A percentile compares a stretch with the other conserved stretches of the same genome.
These are phyloP conservation scores for Stagonosporopsis rhizophila DNA, from an alignment of 2,329 filamentous ascomycete genomes.

Conservation along the genomic window DNA sequence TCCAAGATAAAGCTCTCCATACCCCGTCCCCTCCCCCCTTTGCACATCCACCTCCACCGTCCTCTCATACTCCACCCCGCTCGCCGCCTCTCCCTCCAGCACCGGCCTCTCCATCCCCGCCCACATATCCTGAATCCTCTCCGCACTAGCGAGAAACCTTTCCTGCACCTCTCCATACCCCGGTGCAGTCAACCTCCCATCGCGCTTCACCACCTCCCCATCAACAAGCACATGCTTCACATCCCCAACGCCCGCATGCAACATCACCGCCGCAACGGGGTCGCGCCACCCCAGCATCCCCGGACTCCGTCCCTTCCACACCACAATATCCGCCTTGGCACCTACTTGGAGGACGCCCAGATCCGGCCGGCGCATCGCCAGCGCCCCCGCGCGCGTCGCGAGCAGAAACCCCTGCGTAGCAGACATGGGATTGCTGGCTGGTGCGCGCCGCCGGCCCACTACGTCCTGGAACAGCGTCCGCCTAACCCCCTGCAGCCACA, in stretches of 20 bases:
- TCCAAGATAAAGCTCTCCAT: background rate
- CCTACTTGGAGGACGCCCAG: conserved; percentile 59
- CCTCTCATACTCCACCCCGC: background rate
- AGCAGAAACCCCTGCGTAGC: conserved; percentile 64
- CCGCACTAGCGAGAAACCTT: background rate
- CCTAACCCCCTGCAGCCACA: conserved; percentile 62
- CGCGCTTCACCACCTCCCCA: conserved; percentile 58
- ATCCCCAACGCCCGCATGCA: conserved; percentile 63
- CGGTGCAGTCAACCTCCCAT: conserved; percentile 47
- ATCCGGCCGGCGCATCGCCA: conserved; percentile 60
- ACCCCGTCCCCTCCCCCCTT: background rate
- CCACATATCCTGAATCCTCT: background rate
- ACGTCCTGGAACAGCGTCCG: conserved; percentile 45
- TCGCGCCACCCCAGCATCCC: conserved; percentile 63
- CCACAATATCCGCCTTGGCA: conserved; percentile 62
- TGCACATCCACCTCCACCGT: background rate
- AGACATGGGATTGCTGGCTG: conserved; percentile 59
- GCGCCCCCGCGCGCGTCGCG: conserved; percentile 60
- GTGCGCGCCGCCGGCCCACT: conserved; percentile 53
- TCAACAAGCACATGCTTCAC: conserved; percentile 60
- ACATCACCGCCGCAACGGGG: conserved; percentile 63
- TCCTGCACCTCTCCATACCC: conserved; percentile 16
- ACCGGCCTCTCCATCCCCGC: background rate
- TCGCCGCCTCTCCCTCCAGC: background rate
- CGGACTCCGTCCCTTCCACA: conserved; percentile 60